Conservation (phyloP, 1,284 basidiomycete genomes). For the Peniophora sp. region DNA sequence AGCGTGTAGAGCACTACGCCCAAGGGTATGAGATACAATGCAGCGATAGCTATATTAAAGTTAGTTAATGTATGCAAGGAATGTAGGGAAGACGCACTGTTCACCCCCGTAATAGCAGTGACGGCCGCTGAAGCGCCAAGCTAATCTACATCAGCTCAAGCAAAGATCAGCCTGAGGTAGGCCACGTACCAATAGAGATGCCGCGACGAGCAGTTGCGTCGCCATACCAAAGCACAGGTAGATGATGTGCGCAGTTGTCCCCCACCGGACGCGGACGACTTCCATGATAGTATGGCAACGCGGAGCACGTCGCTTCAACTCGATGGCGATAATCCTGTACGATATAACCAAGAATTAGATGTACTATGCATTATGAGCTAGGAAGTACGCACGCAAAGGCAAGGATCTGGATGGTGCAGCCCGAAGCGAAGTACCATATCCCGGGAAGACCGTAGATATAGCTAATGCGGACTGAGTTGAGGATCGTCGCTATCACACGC, state of each 20-base stretch:
- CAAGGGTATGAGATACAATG: constrained; percentile 12
- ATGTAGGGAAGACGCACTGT: no score
- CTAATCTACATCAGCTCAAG: no score
- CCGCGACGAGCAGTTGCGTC: no score
- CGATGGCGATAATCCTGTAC: constrained; percentile 30
- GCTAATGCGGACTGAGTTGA: no score
- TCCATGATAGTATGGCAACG: constrained; percentile 16
- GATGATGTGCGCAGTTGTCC: constrained; percentile 3
- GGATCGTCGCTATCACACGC: no score
- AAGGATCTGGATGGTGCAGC: background rate
- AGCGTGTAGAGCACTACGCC: constrained; percentile 13
- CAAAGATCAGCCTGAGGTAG: no score
- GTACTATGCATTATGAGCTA: no score
- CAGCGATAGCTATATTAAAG: constrained; percentile 31
- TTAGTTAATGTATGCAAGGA: constrained; percentile 25
- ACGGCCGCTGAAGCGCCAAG: no score
- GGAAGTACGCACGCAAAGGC: constrained; percentile 6
- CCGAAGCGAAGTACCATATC: background rate
- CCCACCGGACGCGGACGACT: constrained; percentile 6
- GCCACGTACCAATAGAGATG: no score
- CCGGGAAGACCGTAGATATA: background rate
- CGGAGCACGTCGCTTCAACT: constrained; percentile 15
- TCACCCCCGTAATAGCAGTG: no score
- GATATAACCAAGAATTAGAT: constrained; percentile 41
- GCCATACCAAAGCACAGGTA: no score